phyloP scores from a whole-genome alignment of 192 early-diverging fungal genomes.

The Coemansia sp. region DNA sequence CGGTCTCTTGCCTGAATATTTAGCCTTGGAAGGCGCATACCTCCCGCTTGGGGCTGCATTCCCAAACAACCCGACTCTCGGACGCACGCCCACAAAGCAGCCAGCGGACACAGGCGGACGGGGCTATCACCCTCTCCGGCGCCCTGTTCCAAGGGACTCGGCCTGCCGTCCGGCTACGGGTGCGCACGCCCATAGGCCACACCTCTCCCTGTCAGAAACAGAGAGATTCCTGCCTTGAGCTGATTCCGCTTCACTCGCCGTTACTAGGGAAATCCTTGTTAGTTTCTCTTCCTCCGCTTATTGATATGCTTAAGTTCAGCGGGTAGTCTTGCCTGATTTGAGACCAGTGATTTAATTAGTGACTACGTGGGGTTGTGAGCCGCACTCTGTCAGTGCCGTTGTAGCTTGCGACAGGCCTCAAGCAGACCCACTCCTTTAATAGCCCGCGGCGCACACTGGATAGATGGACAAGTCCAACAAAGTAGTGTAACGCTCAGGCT shows the following conservation, averaged over 20 bases:
- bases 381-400: too few species aligned
- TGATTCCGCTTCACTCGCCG: constrained; percentile 70
- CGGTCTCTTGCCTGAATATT: constrained; percentile 76
- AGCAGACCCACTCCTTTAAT: too few species aligned
- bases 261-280: constrained; percentile 75
- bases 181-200: constrained; percentile 57
- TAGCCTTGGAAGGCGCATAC: constrained; percentile 76
- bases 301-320: constrained; percentile 80
- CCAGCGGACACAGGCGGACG: constrained; percentile 42
- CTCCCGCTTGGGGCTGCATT: constrained; percentile 70
- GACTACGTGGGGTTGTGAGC: too few species aligned
- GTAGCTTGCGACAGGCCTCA: too few species aligned
- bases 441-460: too few species aligned
- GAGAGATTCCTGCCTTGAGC: constrained; percentile 60
- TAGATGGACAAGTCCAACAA: too few species aligned
- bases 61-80: constrained; percentile 72
- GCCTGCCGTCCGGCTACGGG: constrained; percentile 29
- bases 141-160: constrained; percentile 64
- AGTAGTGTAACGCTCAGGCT: too few species aligned
- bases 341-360: constrained; percentile 45
- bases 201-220: constrained; percentile 25
- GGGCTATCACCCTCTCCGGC: constrained; percentile 73
- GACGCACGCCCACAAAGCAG: constrained; percentile 4
- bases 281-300: constrained; percentile 80
- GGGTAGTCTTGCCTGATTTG: constrained; percentile 61